Percentiles rank a stretch among this genome's conserved stretches.
phyloP scores from a whole-genome alignment of 75 land plant species.

The Gnetum montanum region DNA sequence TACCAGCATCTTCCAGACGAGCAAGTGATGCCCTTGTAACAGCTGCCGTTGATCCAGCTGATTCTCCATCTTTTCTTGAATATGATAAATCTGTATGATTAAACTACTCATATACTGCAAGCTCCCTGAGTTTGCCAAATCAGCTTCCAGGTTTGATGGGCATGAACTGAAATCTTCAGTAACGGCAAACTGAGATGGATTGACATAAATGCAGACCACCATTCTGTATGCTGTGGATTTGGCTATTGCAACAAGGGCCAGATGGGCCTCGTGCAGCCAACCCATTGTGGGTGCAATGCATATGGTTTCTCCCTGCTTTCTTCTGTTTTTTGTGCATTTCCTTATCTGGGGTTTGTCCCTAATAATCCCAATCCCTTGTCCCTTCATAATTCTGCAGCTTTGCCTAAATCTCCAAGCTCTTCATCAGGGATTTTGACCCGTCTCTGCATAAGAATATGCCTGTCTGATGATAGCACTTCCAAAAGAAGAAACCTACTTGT shows the following conservation, averaged over 20 bases:
- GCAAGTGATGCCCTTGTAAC: constrained; percentile 10
- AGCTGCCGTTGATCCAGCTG: background rate
- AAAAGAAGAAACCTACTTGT: too few species aligned
- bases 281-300: constrained; percentile 97
- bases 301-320: constrained; percentile 43
- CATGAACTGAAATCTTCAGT: constrained; percentile 74
- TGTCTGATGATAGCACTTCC: too few species aligned
- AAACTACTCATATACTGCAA: constrained; percentile 61
- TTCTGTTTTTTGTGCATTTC: constrained; percentile 48
- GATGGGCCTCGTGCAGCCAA: constrained; percentile 79
- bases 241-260: constrained; percentile 57
- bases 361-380: constrained; percentile 32
- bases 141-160: constrained; percentile 77
- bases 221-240: constrained; percentile 30
- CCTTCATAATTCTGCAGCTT: too few species aligned
- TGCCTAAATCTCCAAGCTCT: too few species aligned
- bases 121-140: constrained; percentile 49
- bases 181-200: constrained; percentile 88
- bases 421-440: too few species aligned
- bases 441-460: too few species aligned
- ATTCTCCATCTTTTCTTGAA: constrained; percentile 22
- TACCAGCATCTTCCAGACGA: constrained; percentile 21
- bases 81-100: constrained; percentile 70
- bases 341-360: constrained; percentile 55
- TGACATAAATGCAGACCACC: constrained; percentile 90